A percentile compares a stretch with the other conserved stretches of the same genome.
Conservation (phyloP, 2,329 filamentous ascomycete genomes). For the Madurella mycetomatis region DNA sequence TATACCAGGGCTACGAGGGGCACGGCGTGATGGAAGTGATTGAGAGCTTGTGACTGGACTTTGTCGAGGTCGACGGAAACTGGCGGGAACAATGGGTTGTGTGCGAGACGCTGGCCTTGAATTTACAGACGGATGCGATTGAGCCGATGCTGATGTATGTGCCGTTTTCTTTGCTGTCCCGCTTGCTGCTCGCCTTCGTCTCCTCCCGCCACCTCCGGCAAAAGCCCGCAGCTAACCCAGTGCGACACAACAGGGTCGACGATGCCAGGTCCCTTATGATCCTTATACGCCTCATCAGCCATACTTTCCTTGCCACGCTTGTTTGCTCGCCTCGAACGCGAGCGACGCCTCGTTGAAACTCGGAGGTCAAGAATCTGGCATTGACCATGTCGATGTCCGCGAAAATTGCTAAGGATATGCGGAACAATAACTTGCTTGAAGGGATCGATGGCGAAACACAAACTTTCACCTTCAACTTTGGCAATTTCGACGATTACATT, state of each 20-base stretch:
- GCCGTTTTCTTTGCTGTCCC: neutral
- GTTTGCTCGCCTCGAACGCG: constrained; percentile 32
- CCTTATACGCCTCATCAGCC: constrained; percentile 24
- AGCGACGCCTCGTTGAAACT: constrained; percentile 29
- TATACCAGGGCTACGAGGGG: constrained; percentile 36
- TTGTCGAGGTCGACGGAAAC: constrained; percentile 27
- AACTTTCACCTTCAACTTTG: constrained; percentile 20
- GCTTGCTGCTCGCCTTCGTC: neutral
- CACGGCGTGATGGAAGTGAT: constrained; percentile 38
- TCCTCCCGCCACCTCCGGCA: neutral
- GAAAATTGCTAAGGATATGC: constrained; percentile 18
- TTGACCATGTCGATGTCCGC: constrained; percentile 35
- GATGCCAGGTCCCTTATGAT: constrained; percentile 22
- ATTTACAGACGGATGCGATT: constrained; percentile 22
- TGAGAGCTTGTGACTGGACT: constrained; percentile 39
- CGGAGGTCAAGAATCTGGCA: constrained; percentile 34
- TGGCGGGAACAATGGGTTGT: constrained; percentile 35
- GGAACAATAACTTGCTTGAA: constrained; percentile 8
- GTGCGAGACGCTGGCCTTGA: constrained; percentile 34
- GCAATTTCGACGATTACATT: constrained; percentile 29
- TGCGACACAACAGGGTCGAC: constrained; percentile 22
- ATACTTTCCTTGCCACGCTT: constrained; percentile 37
- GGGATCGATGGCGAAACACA: constrained; percentile 8
- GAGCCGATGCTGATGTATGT: neutral
- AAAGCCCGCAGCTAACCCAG: neutral